Conservation (phyloP, 331 rosid genomes). For the Stylosanthes scabra region DNA sequence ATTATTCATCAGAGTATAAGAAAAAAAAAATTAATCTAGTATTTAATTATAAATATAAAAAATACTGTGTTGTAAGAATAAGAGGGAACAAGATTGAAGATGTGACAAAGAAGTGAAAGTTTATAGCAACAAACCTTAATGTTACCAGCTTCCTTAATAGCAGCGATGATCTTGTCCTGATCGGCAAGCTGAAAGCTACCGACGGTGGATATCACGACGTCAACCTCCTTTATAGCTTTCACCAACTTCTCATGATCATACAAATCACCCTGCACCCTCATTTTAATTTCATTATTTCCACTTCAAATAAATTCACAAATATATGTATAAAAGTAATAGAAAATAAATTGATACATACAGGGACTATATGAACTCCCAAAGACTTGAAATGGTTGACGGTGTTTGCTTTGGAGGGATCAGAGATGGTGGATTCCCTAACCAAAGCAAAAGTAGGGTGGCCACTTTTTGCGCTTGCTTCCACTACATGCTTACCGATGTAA, state of each 20-base stretch:
- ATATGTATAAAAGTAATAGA: not conserved
- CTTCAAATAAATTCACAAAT: not conserved
- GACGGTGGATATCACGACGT: conserved; percentile 87
- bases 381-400: conserved; percentile 59
- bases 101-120: too few species aligned
- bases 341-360: conserved; percentile 39
- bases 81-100: too few species aligned
- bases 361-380: conserved; percentile 65
- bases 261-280: conserved; percentile 67
- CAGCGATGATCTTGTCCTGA: conserved; percentile 84
- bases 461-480: conserved; percentile 77
- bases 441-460: conserved; percentile 82
- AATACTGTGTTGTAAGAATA: too few species aligned
- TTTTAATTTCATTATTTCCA: not conserved
- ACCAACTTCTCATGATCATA: conserved; percentile 75
- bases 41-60: too few species aligned
- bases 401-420: conserved; percentile 64
- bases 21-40: too few species aligned
- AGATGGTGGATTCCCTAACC: conserved; percentile 64
- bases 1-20: too few species aligned
- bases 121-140: conserved; percentile 57
- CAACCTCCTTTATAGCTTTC: conserved; percentile 78
- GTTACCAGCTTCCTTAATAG: conserved; percentile 87
- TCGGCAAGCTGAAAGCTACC: conserved; percentile 68
- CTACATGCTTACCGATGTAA: conserved; percentile 74